Evolutionary conservation across 2,329 filamentous ascomycete genomes (phyloP).

Genomic region (Colletotrichum salicis): DNA sequence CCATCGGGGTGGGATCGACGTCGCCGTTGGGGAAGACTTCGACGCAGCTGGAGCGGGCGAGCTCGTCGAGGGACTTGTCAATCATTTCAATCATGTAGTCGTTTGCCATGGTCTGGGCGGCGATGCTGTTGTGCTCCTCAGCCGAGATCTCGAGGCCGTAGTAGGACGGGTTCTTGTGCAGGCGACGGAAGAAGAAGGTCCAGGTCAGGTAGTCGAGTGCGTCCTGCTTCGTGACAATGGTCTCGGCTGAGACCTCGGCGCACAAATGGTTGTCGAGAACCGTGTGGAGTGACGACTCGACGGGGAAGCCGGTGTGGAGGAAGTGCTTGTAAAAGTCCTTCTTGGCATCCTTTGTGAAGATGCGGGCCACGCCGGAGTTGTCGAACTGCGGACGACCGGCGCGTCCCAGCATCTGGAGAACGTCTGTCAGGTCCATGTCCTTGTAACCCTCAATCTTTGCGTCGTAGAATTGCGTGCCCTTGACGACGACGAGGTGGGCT

Average conservation of each 20-base stretch:
- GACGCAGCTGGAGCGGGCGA: conserved; percentile 87
- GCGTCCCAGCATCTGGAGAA: conserved; percentile 96
- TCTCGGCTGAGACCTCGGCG: conserved; percentile 93
- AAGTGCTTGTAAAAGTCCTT: conserved; percentile 99
- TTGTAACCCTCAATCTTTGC: conserved; percentile 98
- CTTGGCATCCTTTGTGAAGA: conserved; percentile 97
- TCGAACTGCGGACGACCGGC: conserved; percentile 97
- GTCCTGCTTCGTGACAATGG: conserved; percentile 93
- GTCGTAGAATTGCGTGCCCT: conserved; percentile 97
- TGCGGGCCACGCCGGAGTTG: conserved; percentile 92
- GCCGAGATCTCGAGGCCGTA: conserved; percentile 94
- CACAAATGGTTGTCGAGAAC: conserved; percentile 97
- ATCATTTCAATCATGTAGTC: conserved; percentile 96
- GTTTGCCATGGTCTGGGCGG: conserved; percentile 87
- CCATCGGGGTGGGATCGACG: conserved; percentile 87
- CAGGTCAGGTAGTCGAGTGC: conserved; percentile 97
- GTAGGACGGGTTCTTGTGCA: conserved; percentile 98
- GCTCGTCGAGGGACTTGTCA: conserved; percentile 82
- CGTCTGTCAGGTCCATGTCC: conserved; percentile 98
- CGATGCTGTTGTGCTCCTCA: conserved; percentile 89
- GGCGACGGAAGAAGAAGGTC: conserved; percentile 98
- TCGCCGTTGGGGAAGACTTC: conserved; percentile 86
- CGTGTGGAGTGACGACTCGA: conserved; percentile 95
- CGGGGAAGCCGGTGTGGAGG: conserved; percentile 95
- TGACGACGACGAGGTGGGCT: conserved; percentile 95